Percentiles rank a stretch among this genome's conserved stretches.
phyloP scores from a whole-genome alignment of 2,329 filamentous ascomycete genomes.

The Xylariales sp. region DNA sequence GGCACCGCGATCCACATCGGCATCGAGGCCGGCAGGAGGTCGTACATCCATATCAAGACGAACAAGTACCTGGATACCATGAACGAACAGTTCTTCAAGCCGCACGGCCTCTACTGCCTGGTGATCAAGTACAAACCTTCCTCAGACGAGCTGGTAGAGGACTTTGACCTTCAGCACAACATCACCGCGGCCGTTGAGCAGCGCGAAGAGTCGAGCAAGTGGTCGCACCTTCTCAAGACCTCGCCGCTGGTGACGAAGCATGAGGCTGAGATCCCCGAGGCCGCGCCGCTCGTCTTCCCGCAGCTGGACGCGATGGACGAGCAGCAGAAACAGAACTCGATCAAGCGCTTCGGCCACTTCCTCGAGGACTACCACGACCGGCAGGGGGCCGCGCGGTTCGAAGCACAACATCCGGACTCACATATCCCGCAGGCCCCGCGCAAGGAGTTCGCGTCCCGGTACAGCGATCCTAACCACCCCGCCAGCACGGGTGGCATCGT shows the following conservation, averaged over 20 bases:
- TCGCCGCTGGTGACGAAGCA: neutral
- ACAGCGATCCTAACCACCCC: constrained; percentile 46
- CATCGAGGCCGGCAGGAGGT: neutral
- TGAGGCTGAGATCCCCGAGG: constrained; percentile 30
- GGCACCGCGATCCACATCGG: no score
- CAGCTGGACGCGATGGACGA: constrained; percentile 27
- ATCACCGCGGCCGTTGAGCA: neutral
- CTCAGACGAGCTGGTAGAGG: constrained; percentile 10
- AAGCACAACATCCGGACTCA: constrained; percentile 23
- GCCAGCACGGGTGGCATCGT: constrained; percentile 43
- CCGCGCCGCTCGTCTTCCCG: constrained; percentile 46
- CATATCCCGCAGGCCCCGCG: constrained; percentile 13
- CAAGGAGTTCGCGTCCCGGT: constrained; percentile 38
- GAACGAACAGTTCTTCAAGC: constrained; percentile 53
- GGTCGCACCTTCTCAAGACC: neutral
- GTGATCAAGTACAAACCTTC: constrained; percentile 50
- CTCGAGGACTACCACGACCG: constrained; percentile 46
- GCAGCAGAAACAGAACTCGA: constrained; percentile 13
- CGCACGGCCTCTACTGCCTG: constrained; percentile 31
- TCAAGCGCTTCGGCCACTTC: constrained; percentile 27
- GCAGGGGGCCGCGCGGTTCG: constrained; percentile 36
- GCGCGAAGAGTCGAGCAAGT: neutral
- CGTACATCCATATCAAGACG: neutral
- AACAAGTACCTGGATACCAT: constrained; percentile 46
- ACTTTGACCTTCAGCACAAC: neutral